Evolutionary conservation across 352 stramenopile species (phyloP).

Genomic region (Phytophthora sansomeana): DNA sequence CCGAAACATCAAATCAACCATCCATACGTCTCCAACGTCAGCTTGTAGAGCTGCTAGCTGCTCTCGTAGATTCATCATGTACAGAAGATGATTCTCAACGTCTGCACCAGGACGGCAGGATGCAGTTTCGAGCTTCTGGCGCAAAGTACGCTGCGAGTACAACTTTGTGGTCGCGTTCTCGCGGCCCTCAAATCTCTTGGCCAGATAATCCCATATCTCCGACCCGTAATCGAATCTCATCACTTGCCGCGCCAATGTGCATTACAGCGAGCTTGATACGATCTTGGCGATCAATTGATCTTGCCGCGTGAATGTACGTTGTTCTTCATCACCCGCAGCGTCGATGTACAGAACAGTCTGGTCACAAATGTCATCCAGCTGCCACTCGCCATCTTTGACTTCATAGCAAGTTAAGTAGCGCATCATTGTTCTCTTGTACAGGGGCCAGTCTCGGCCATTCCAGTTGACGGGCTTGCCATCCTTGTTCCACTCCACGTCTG

Average conservation of each 20-base stretch:
- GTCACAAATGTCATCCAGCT: background rate
- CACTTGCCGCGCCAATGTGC: background rate
- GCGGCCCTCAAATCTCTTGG: background rate
- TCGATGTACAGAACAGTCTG: background rate
- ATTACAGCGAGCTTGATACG: background rate
- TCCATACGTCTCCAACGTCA: background rate
- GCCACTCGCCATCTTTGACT: background rate
- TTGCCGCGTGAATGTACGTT: background rate
- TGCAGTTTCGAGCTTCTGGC: conserved; percentile 2
- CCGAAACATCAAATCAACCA: conserved; percentile 7
- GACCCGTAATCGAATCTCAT: background rate
- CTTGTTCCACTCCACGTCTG: conserved; percentile 5
- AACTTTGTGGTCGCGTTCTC: background rate
- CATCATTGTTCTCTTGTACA: background rate
- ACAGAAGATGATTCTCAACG: background rate
- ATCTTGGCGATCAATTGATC: background rate
- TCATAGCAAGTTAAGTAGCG: background rate
- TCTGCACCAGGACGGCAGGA: conserved; percentile 1
- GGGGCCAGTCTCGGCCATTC: too few relatives aligned
- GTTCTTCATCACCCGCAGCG: background rate
- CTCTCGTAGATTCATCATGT: conserved; percentile 5
- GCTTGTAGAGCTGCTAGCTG: background rate
- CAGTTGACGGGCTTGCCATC: background rate
- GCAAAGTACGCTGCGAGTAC: background rate
- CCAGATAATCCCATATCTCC: background rate